Percentiles rank a stretch among this genome's conserved stretches.
Conservation (phyloP, 331 rosid genomes). For the Malus hybrid region DNA sequence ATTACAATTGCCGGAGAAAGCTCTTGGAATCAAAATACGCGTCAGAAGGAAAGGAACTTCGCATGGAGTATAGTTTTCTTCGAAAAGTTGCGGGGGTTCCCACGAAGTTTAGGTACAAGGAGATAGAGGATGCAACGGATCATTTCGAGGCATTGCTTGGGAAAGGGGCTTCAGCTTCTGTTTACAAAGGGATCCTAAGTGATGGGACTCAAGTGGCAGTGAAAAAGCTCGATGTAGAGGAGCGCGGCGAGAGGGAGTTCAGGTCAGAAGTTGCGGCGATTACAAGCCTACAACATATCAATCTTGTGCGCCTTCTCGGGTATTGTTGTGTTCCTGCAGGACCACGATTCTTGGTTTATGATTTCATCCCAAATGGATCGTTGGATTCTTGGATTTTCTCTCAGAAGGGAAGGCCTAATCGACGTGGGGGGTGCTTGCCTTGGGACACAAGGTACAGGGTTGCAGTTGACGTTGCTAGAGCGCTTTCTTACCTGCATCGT, state of each 20-base stretch:
- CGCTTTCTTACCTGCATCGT: constrained; percentile 66
- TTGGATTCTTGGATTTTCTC: constrained; percentile 80
- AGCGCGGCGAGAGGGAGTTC: constrained; percentile 65
- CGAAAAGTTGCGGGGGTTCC: constrained; percentile 88
- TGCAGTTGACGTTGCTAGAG: constrained; percentile 74
- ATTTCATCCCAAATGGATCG: constrained; percentile 67
- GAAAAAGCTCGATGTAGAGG: constrained; percentile 56
- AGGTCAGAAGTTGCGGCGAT: constrained; percentile 91
- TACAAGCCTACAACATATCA: constrained; percentile 75
- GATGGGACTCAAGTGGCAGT: constrained; percentile 88
- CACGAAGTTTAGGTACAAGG: constrained; percentile 56
- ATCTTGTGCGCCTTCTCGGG: constrained; percentile 67
- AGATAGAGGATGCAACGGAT: constrained; percentile 78
- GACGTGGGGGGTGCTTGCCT: constrained; percentile 50
- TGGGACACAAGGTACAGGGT: constrained; percentile 64
- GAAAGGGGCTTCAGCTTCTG: constrained; percentile 64
- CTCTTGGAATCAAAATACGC: constrained; percentile 35
- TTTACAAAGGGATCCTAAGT: constrained; percentile 71
- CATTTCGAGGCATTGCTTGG: constrained; percentile 55
- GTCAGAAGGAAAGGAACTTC: constrained; percentile 77
- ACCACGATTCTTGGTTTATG: constrained; percentile 68
- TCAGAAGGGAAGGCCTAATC: background rate
- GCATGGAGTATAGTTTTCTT: constrained; percentile 81
- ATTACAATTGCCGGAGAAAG: constrained; percentile 39
- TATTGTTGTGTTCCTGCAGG: constrained; percentile 48